Evolutionary conservation across 768 basidiomycete species (phyloP), one percentile per base, ranked within the genome.

Genomic region (Trichaptum fuscoviolaceum): DNA sequence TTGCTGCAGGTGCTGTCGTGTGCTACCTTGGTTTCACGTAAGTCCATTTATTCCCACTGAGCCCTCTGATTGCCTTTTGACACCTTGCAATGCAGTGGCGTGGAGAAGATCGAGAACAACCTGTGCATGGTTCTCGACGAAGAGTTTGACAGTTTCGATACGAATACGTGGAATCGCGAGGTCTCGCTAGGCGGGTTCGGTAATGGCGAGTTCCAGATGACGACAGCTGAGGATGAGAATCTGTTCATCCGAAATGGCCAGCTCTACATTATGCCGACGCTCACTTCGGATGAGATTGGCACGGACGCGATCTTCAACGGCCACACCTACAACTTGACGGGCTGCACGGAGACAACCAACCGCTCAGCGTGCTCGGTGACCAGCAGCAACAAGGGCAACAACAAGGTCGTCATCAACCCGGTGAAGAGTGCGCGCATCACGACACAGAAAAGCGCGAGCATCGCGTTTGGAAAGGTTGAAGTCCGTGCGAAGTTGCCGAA

Each of bases 161-260:
- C 79, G 1, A 75, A 70, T 57, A 76, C 69, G 36, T 87, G 86
- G 84, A 73, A 77, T 17, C 74, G 75, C 5, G 84, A 87, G 57
- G 79, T 86, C 63, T 80, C 83, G 69, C 73, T 87, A 58, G 82
- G 84, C 60, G 87, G 87, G 0, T 87, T 79, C 67, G 85, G 84
- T 74, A 83, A 84, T 71, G 82, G 82, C 71, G 82, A 85, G 72
- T 87, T 87, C 71, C 79, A 86, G 72, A 85, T 84, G 82, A 81
- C 84, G 30, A 85, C 84, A 7, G 70, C 72, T 20, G 71, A 70
- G 7, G 52, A 67, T 10, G 71, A 75, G 63, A 83, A 83, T 71
- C 72, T 79, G 3, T 84, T 80, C 76, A 74, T 84, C 60, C 72
- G 80, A 57, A 79, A 85, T 73, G 81, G 81, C 9, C 74, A 82